Evolutionary conservation across 345 rosid species (phyloP), one percentile per base, ranked within the genome.

Genomic region (Acer yangbiense): DNA sequence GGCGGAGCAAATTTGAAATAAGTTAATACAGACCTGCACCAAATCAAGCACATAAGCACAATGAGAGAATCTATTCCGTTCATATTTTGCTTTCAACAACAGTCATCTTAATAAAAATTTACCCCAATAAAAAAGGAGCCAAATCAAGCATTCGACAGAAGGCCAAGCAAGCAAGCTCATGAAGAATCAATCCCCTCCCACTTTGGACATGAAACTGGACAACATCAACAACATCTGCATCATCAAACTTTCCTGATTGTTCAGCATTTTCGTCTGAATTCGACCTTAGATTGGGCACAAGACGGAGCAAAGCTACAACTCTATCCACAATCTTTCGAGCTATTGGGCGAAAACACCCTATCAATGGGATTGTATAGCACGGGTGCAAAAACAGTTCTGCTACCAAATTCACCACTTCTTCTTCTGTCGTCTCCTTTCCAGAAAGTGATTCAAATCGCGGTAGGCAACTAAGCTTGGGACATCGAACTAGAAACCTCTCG

Each of bases 161-260:
- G 21, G 96, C 98, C 78, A 95, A 81, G 85, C 98, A 95, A 84
- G 93, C 90, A 72, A 92, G 85, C 89, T 93, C 98, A 3, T 95
- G 98, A 78, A 95, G 94, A 79, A 83, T 80, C 85, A 95, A 75
- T 62, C 89, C 91, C 86, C 77, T 87, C 71, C 92, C 92, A 78
- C 82, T 83, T 74, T 69, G 86, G 79, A 81, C 83, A 65, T 85
- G 90, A 63, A 79, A 82, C 77, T 90, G 91, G 35, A 93, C 65
- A 67, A 93, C 77, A 83, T 83, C 82, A 80, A 86, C 67, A 80
- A 88, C 85, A 79, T 81, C 83, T 9, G 67, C 84, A 62, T 88
- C 86, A 71, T 74, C 81, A 39, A 80, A 69, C 75, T 71, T 55
- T 58, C 77, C 87, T 11, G 76, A 70, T 54, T 74, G 84, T 68